Base-by-base conservation (phyloP, 1,284 basidiomycete genomes). In the Xerocomus minutiporus region DNA sequence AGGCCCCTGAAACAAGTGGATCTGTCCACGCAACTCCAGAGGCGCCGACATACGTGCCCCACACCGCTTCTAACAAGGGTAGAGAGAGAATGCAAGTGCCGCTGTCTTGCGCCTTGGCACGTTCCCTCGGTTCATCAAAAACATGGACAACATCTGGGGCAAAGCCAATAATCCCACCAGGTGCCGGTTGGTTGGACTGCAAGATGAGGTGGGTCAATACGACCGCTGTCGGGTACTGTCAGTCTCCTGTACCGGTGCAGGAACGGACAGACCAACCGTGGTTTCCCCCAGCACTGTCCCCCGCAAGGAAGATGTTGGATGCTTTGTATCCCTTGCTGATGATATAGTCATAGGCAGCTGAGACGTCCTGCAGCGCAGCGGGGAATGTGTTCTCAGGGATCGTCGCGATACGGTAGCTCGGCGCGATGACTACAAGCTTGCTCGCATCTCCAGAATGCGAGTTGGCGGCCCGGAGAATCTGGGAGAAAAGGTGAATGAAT, bases 271-370 rank as follows among this genome's bases (percentile, higher is more conserved):
- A 53, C 59, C 17, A 15, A 66, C 65, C 55, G 4, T 57, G 53
- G 23, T 58, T 63, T 0, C 61, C 64, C 0, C 65, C 65, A 3
- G 65, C 61, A 17, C 64, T 66, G 45, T 66, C 63, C 0, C 65
- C 67, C 0, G 54, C 55, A 15, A 65, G n/a, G 32, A 53, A 13
- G 8, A 63, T 31, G 15, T 69, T 66, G 9, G 57, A 46, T 0
- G 55, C 6, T 2, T 44, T 23, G 41, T 63, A 66, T 12, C 62
- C 64, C 44, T 56, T 55, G 2, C 12, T 17, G 25, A 67, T 46
- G 13, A 69, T 39, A 25, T 65, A 38, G 40, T 65, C 58, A 23
- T 68, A 68, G 3, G 61, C 62, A 3, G 61, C 59, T 0, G 35
- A 23, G 15, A 65, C 0, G 38, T 65, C 63, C 42, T 69, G 63